Evolutionary conservation across 2,329 filamentous ascomycete species (phyloP), one percentile per base, ranked within the genome.

Genomic region (Metarhizium anisopliae): DNA sequence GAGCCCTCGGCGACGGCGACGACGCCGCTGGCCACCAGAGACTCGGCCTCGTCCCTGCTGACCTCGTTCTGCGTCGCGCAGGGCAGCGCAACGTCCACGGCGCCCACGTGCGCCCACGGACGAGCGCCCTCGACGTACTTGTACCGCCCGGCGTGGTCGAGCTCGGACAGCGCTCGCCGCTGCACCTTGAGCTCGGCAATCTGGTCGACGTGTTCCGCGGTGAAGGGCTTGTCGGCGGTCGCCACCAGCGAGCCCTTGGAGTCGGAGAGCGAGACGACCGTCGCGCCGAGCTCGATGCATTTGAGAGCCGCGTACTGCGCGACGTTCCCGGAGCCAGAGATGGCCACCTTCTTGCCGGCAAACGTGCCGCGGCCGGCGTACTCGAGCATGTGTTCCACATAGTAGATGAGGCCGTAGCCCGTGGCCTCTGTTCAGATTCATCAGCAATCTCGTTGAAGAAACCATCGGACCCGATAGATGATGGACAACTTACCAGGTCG

Each of bases 31-130:
- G 80, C 80, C 58, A 96, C 83, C 49, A 97, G 83, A 18, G 82
- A 84, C 77, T 90, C 79, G 54, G 92, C 94, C 80, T 99, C 94
- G 66, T 94, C 90, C 70, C 86, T 85, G 68, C 83, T 91, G 68
- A 99, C 90, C 78, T 99, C 94, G 80, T 99, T 99, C 81, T 99
- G 92, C 58, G 94, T 97, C 45, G 94, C 94, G 67, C 83, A 92
- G 54, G 94, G 94, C 56, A 97, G 87, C 38, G 89, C 94, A 62
- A 97, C 82, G 72, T 97, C 93, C 70, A 97, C 86, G 69, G 87
- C 84, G 71, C 86, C 89, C 67, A 93, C 89, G 77, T 96, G 89
- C 62, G 84, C 80, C 94, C 94, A 99, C 63, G 94, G 94, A 47
- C 94, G 86, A 53, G 84, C 91, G 63, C 91, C 92, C 62, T 86